Evolutionary conservation across 345 rosid genomes (phyloP), one percentile per base, ranked within the genome.

Genomic region (Euphorbia pulcherrima): DNA sequence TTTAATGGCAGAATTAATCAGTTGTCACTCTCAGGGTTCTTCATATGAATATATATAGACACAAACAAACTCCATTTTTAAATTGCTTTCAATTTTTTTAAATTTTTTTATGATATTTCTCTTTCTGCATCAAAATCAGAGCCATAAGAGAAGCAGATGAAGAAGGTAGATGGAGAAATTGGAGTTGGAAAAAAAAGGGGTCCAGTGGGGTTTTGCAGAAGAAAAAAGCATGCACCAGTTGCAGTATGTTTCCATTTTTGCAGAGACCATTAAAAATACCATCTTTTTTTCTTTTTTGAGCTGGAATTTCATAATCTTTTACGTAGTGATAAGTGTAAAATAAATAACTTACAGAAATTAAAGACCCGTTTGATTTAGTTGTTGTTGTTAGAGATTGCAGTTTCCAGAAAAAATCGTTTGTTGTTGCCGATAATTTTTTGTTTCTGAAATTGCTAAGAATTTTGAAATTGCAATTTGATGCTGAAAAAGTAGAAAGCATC

Each of bases 11-110:
- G 75, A 65, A 59, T 41, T 41, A 41, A 41, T 68, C 76, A 73
- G 50, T 71, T 67, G 81, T 79, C 86, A 64, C 78, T 80, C 78
- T 79, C 84, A 73, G 66, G 58, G 46, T 44, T 60, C 72, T 20
- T 60, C 72, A 59, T 70, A 74, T 75, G 61, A 53, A 48, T 56
- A n/a, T n/a, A n/a, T n/a, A 48, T 56, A 72, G 78, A 75, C 85
- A 75, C 77, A 61, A 82, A 79, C 82, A 77, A 79, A 79, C 69
- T 67, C 64, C 30, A 63, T 68, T 68, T 54, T 68, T 26, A 52
- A 55, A 62, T n/a, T n/a, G n/a, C n/a, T 59, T 39, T 57, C 13
- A 16, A 39, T 2, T 33, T 6, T 41, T 37, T 58, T n/a, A n/a
- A n/a, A n/a, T n/a, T 63, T 29, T 28, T 16, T 54, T n/a, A n/a